These are phyloP conservation scores for Trypanosoma scelopori DNA, from an alignment of 208 protist species.

Conservation along the genomic window DNA sequence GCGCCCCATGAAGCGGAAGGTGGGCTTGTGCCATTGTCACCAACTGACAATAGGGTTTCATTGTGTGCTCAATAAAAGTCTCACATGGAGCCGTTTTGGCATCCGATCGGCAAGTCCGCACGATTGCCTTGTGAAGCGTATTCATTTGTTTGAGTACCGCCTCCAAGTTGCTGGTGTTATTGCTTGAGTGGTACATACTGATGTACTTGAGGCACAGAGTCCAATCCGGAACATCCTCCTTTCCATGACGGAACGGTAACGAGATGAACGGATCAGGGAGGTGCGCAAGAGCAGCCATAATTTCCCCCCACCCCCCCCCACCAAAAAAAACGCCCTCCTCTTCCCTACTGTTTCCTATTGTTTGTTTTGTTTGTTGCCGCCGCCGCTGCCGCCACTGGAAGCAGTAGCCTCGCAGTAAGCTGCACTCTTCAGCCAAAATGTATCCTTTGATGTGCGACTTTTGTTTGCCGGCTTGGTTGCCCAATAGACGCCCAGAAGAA, in stretches of 20 bases:
- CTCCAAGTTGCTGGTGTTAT: conserved; percentile 52
- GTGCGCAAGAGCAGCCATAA: conserved; percentile 41
- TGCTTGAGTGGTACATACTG: conserved; percentile 62
- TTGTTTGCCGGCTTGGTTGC: too few relatives aligned
- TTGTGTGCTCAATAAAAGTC: conserved; percentile 63
- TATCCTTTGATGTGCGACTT: too few relatives aligned
- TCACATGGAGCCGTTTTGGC: conserved; percentile 50
- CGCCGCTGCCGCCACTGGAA: neutral
- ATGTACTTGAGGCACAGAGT: conserved; percentile 62
- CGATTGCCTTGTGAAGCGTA: conserved; percentile 61
- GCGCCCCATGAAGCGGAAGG: conserved; percentile 56
- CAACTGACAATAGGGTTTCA: conserved; percentile 68
- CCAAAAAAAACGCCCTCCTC: too few relatives aligned
- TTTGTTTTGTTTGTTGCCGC: neutral
- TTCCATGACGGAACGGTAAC: conserved; percentile 68
- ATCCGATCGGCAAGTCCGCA: conserved; percentile 59
- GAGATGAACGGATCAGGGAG: conserved; percentile 58
- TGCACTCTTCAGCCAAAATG: too few relatives aligned
- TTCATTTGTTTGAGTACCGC: conserved; percentile 67
- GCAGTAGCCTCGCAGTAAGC: too few relatives aligned
- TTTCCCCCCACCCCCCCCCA: neutral
- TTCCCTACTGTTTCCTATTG: neutral
- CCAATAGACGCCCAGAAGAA: too few relatives aligned
- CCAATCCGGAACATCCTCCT: conserved; percentile 76
- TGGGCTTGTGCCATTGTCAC: conserved; percentile 78